Conservation (phyloP, 495 filamentous ascomycete genomes). For the Acidiella bohemica region DNA sequence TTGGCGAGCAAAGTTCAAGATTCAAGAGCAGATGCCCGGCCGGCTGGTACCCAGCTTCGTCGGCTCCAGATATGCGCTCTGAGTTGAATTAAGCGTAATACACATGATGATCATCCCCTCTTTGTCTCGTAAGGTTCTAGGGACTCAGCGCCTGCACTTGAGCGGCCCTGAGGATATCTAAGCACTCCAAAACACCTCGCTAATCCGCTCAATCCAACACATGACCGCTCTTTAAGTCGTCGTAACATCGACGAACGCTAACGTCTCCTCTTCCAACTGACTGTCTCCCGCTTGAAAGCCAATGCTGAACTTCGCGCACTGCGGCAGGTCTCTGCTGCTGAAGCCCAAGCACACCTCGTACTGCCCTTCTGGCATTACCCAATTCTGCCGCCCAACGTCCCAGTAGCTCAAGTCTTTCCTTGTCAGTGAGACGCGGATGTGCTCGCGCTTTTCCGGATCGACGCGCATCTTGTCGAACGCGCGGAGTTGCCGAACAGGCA, state of each 20-base stretch:
- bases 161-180: too few species aligned
- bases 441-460: constrained; percentile 38
- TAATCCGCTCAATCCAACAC: too few species aligned
- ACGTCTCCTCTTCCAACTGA: not conserved
- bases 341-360: constrained; percentile 47
- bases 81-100: too few species aligned
- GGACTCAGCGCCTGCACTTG: too few species aligned
- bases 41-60: constrained; percentile 44
- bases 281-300: not conserved
- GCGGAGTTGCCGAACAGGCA: constrained; percentile 61
- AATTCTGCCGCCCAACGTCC: constrained; percentile 66
- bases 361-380: constrained; percentile 57
- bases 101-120: too few species aligned
- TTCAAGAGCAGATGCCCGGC: constrained; percentile 44
- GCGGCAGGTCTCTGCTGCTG: constrained; percentile 40
- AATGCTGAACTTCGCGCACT: constrained; percentile 1
- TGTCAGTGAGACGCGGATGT: constrained; percentile 57
- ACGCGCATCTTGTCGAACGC: constrained; percentile 67
- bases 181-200: too few species aligned
- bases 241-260: too few species aligned
- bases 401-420: constrained; percentile 78
- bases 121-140: too few species aligned
- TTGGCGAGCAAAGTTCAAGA: constrained; percentile 48
- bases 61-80: too few species aligned
- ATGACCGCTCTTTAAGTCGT: too few species aligned